phyloP scores from a whole-genome alignment of 2,329 filamentous ascomycete genomes.

The Alternaria consortialis region DNA sequence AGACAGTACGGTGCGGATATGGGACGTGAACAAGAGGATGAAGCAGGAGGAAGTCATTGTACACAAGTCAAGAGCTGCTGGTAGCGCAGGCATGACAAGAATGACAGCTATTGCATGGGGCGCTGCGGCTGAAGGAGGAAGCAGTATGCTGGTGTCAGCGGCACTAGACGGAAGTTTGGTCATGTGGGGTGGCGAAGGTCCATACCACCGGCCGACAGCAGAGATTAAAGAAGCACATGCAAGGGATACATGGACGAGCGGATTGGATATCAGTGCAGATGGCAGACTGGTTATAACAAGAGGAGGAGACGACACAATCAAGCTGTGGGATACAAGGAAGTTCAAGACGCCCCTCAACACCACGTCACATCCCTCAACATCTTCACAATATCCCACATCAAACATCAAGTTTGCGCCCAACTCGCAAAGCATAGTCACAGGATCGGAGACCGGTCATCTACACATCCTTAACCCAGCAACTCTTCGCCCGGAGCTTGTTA shows the following conservation, averaged over 20 bases:
- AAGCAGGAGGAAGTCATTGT: constrained; percentile 93
- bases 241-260: constrained; percentile 87
- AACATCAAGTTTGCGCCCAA: constrained; percentile 92
- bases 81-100: constrained; percentile 86
- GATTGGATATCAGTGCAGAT: constrained; percentile 88
- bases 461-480: constrained; percentile 96
- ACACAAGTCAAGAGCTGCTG: constrained; percentile 90
- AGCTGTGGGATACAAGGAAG: constrained; percentile 96
- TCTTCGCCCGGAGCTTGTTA: constrained; percentile 82
- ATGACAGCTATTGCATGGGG: constrained; percentile 96
- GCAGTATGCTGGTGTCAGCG: constrained; percentile 79
- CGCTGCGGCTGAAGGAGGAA: constrained; percentile 76
- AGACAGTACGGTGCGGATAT: constrained; percentile 94
- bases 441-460: constrained; percentile 83
- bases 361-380: constrained; percentile 80
- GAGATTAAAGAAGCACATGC: constrained; percentile 87
- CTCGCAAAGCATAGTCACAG: constrained; percentile 84
- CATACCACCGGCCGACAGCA: constrained; percentile 80
- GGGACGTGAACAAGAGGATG: constrained; percentile 92
- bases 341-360: constrained; percentile 90
- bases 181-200: constrained; percentile 91
- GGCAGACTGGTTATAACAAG: constrained; percentile 89
- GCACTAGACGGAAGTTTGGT: constrained; percentile 89
- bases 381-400: constrained; percentile 80
- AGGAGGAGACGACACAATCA: constrained; percentile 91